These are phyloP conservation scores for Microbotryum saponariae DNA, from an alignment of 1,284 basidiomycete genomes.

Conservation along the genomic window DNA sequence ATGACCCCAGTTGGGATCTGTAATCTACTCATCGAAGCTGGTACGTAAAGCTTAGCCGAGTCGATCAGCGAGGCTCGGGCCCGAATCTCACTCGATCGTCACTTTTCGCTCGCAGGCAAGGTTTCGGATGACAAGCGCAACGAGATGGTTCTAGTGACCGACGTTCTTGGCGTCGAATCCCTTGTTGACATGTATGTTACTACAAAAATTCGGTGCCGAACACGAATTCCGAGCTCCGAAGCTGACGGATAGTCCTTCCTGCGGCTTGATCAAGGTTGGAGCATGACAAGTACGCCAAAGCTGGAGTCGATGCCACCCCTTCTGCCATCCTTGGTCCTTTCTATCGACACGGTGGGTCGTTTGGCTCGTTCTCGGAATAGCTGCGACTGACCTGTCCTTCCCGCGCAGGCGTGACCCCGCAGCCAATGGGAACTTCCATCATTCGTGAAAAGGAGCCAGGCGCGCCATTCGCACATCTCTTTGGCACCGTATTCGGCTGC, in stretches of 20 bases:
- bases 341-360: slow-evolving; percentile 28
- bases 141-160: slow-evolving; percentile 43
- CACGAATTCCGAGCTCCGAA: background rate
- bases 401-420: slow-evolving; percentile 35
- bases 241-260: background rate
- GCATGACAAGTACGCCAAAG: slow-evolving; percentile 21
- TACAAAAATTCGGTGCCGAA: background rate
- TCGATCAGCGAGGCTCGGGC: too few relatives aligned
- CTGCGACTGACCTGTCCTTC: too few relatives aligned
- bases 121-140: slow-evolving; percentile 41
- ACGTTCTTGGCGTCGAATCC: slow-evolving; percentile 43
- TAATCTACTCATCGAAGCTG: slow-evolving; percentile 40
- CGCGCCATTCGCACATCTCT: slow-evolving; percentile 37
- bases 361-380: too few relatives aligned
- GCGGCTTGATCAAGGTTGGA: slow-evolving; percentile 12
- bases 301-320: slow-evolving; percentile 28
- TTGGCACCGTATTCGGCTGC: slow-evolving; percentile 37
- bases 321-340: slow-evolving; percentile 43
- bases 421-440: slow-evolving; percentile 38
- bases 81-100: too few relatives aligned
- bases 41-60: too few relatives aligned
- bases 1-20: slow-evolving; percentile 35
- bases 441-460: slow-evolving; percentile 36
- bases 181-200: slow-evolving; percentile 37
- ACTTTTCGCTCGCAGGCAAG: slow-evolving; percentile 31